Percentiles rank a stretch among this genome's conserved stretches.
These are phyloP conservation scores for Neltuma alba DNA, from an alignment of 306 rosid genomes.

Conservation along the genomic window DNA sequence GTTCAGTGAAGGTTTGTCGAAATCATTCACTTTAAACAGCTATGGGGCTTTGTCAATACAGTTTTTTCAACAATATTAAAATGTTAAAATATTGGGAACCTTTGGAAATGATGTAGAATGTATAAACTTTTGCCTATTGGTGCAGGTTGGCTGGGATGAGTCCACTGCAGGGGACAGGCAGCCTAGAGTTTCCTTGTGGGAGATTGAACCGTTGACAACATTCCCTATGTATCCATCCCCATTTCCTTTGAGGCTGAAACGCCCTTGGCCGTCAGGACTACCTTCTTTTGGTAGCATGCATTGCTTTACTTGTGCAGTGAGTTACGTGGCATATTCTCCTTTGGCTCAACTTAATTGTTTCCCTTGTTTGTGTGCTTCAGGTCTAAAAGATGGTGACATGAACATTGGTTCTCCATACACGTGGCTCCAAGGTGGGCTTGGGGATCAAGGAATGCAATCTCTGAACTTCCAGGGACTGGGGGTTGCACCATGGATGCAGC, in stretches of 20 bases:
- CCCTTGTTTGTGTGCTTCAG: slow-evolving; percentile 43
- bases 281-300: slow-evolving; percentile 72
- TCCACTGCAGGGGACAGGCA: slow-evolving; percentile 94
- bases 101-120: slow-evolving; percentile 13
- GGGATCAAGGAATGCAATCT: slow-evolving; percentile 78
- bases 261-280: slow-evolving; percentile 91
- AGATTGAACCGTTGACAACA: slow-evolving; percentile 88
- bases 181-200: slow-evolving; percentile 95
- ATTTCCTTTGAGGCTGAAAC: slow-evolving; percentile 79
- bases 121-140: slow-evolving; percentile 25
- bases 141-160: slow-evolving; percentile 97
- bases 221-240: slow-evolving; percentile 93
- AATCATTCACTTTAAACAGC: slow-evolving; percentile 32
- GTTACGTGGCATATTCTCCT: slow-evolving; percentile 13
- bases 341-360: not conserved
- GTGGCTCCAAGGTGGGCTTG: slow-evolving; percentile 82
- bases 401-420: slow-evolving; percentile 61
- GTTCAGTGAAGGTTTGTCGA: slow-evolving; percentile 74
- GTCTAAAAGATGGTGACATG: slow-evolving; percentile 76
- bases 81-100: not conserved
- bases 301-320: slow-evolving; percentile 14
- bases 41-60: slow-evolving; percentile 26
- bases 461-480: slow-evolving; percentile 80
- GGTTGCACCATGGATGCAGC: slow-evolving; percentile 88
- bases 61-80: slow-evolving; percentile 27